Base-by-base conservation (phyloP, 495 filamentous ascomycete genomes). In the Penicillium riverlandense region DNA sequence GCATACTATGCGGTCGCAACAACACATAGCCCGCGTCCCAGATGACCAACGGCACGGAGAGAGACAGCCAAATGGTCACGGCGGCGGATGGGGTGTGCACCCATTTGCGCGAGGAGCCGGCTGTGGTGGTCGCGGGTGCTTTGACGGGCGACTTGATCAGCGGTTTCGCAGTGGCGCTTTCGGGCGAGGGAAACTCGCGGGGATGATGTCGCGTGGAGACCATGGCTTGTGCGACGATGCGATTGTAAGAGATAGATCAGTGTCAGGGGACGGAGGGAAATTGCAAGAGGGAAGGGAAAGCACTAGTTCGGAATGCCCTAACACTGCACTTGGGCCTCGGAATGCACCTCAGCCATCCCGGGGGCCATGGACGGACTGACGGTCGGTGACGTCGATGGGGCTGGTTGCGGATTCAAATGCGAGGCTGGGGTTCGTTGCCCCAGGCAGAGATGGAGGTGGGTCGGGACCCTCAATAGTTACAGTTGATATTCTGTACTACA, bases 21-120 rank as follows among this genome's bases (percentile, higher is more conserved):
- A 95, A 65, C 33, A 95, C 79, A 68, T 94, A 96, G 38, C 70
- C 70, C 7, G 79, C 74, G 68, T 96, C 91, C 90, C 90, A 94
- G 36, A 73, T 49, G n/a, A 91, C 84, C 43, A 90, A 69, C 4
- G 90, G 88, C 4, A 91, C 66, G n/a, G 88, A 90, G 41, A 90
- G 29, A 37, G 76, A 50, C 16, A 96, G 75, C 89, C 89, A 96
- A 50, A 80, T 50, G 13, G 89, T 78, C 15, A 81, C 72, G 7
- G 81, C 55, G 13, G 70, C 69, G 12, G 79, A 74, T 1, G 86
- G 86, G 0, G 79, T 79, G 68, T 95, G 87, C 0, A 78, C 65
- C 82, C 83, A 66, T 53, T 62, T 66, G 43, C 67, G 67, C 37
- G 59, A 44, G 22, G 52, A 56, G 29, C 52, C 52, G 40, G 45